Evolutionary conservation across 129 eudicot genomes (phyloP).

Genomic region (Saussurea involucrata): DNA sequence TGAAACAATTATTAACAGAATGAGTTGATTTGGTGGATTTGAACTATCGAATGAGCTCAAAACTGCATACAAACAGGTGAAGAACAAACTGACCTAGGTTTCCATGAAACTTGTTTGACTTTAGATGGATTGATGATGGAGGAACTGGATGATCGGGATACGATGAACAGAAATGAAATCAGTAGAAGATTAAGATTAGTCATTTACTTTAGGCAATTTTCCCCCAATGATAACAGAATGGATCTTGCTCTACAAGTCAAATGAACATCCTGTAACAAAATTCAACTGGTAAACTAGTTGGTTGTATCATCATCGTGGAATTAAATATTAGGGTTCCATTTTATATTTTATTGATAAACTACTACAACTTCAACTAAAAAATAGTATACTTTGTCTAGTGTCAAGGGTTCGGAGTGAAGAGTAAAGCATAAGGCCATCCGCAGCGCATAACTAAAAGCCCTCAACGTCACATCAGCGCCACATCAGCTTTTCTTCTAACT

Average conservation of each 20-base stretch:
- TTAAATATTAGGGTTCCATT: slow-evolving; percentile 18
- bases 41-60: not conserved
- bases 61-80: not conserved
- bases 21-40: not conserved
- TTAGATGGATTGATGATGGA: slow-evolving; percentile 79
- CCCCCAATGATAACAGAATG: not conserved
- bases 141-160: slow-evolving; percentile 40
- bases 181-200: slow-evolving; percentile 25
- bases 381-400: no score
- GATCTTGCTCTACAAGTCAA: slow-evolving; percentile 25
- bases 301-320: not conserved
- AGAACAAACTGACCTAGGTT: slow-evolving; percentile 62
- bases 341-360: not conserved
- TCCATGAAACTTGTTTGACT: slow-evolving; percentile 86
- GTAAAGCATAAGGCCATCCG: no score
- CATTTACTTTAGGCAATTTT: slow-evolving; percentile 16
- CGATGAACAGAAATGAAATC: slow-evolving; percentile 39
- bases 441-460: no score
- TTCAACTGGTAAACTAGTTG: not conserved
- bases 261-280: slow-evolving; percentile 13
- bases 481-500: no score
- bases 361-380: not conserved
- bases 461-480: no score
- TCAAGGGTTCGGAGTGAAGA: no score
- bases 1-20: not conserved